Percentiles rank a stretch among this genome's conserved stretches.
Evolutionary conservation across 306 rosid species (phyloP).

Genomic region (Pyrus communis): DNA sequence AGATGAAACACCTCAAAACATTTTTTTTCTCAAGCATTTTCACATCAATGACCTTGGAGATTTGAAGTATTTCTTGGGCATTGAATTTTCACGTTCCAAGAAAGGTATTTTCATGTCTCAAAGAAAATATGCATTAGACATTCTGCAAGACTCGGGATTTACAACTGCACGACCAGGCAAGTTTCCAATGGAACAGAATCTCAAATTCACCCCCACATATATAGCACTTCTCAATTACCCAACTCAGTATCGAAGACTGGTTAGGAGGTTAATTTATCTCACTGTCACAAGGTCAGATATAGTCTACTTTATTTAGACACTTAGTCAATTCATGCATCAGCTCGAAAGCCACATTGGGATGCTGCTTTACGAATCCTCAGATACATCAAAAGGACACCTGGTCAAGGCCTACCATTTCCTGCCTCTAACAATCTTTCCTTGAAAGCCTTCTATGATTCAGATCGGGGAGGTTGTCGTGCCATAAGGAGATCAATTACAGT

Average conservation of each 20-base stretch:
- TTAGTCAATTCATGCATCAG: not conserved
- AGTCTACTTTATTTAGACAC: not conserved
- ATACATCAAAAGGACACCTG: too few relatives aligned
- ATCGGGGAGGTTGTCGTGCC: too few relatives aligned
- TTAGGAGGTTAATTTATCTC: not conserved
- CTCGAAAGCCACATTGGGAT: not conserved
- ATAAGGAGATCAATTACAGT: too few relatives aligned
- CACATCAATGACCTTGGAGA: not conserved
- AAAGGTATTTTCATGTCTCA: not conserved
- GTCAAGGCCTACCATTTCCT: too few relatives aligned
- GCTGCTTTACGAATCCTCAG: too few relatives aligned
- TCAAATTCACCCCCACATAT: not conserved
- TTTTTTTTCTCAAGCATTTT: too few relatives aligned
- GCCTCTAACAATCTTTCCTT: too few relatives aligned
- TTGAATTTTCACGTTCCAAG: not conserved
- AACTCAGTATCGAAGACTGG: not conserved
- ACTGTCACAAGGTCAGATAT: too few relatives aligned
- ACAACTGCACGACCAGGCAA: accelerated
- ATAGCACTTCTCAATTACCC: not conserved
- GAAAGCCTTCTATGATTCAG: too few relatives aligned
- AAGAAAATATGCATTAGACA: not conserved
- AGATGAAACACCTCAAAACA: not conserved
- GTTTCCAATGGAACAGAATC: not conserved
- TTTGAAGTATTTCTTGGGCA: not conserved
- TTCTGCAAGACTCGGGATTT: too few relatives aligned